phyloP scores from a whole-genome alignment of 139 green algal genomes.

The Chlorella sorokiniana region DNA sequence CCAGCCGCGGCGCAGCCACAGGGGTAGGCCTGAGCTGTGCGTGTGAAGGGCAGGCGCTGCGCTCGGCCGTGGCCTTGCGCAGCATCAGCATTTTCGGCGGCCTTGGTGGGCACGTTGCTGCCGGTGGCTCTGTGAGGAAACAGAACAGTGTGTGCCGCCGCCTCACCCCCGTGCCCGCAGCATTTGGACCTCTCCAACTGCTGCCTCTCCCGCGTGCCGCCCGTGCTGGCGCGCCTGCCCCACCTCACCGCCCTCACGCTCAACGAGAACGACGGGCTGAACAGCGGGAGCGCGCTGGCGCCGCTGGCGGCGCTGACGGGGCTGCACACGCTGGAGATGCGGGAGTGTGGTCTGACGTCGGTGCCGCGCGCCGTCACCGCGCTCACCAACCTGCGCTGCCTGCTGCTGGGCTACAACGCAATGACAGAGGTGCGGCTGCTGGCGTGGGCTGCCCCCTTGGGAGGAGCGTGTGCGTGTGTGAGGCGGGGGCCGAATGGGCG shows the following conservation, averaged over 20 bases:
- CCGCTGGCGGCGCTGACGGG: slow-evolving; percentile 2
- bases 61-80: neutral
- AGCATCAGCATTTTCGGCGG: neutral
- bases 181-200: slow-evolving; percentile 29
- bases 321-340: slow-evolving; percentile 26
- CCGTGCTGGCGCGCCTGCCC: slow-evolving; percentile 20
- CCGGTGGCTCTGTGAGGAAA: too few species aligned
- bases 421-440: slow-evolving; percentile 26
- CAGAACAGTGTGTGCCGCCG: neutral
- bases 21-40: neutral
- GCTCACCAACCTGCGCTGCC: slow-evolving; percentile 9
- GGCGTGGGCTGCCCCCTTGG: neutral
- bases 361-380: neutral
- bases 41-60: neutral
- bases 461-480: too few species aligned
- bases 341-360: slow-evolving; percentile 6
- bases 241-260: slow-evolving; percentile 19
- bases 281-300: neutral
- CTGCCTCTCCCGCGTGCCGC: slow-evolving; percentile 20
- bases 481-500: too few species aligned
- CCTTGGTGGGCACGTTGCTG: neutral
- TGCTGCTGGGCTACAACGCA: slow-evolving; percentile 20
- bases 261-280: slow-evolving; percentile 23
- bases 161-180: neutral
- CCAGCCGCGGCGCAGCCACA: neutral